Percentiles rank a stretch among this genome's conserved stretches.
Evolutionary conservation across 2,329 filamentous ascomycete genomes (phyloP).

Genomic region (Aspergillus ustus): DNA sequence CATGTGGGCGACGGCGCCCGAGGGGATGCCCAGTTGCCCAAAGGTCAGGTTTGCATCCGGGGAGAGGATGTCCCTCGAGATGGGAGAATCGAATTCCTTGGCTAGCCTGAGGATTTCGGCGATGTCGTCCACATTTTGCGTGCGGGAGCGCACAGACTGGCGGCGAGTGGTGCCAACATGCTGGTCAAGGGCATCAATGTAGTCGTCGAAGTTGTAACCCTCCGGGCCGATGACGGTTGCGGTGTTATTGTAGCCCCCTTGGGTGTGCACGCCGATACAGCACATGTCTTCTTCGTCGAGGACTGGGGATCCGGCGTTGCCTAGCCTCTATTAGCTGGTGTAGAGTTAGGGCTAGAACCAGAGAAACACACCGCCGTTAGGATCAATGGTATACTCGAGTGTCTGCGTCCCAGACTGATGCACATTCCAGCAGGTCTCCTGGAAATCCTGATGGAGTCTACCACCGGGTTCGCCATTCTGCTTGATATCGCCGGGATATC

Average conservation of each 20-base stretch:
- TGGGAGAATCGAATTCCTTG: not conserved
- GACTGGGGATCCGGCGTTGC: constrained; percentile 2
- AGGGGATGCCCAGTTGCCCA: not conserved
- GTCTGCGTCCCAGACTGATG: not conserved
- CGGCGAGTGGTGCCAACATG: not conserved
- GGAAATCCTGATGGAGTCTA: constrained; percentile 1
- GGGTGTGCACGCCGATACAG: constrained; percentile 4
- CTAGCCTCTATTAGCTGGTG: not conserved
- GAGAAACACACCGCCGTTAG: not conserved
- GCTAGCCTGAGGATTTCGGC: not conserved
- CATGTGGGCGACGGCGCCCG: not conserved
- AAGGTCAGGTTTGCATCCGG: not conserved
- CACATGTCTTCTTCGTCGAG: constrained; percentile 4
- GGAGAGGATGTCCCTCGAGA: not conserved
- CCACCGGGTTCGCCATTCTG: constrained; percentile 3
- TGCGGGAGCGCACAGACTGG: not conserved
- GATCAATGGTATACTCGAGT: constrained; percentile 5
- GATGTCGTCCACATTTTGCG: not conserved
- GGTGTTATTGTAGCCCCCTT: not conserved
- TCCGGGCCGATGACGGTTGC: not conserved
- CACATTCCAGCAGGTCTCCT: not conserved
- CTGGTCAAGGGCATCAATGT: constrained; percentile 2
- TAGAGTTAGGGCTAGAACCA: not conserved
- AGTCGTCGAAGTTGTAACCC: not conserved
- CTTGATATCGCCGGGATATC: constrained; percentile 1